Evolutionary conservation across 1,284 basidiomycete species (phyloP), one percentile per base, ranked within the genome.

Genomic region (Coniophora puteana): DNA sequence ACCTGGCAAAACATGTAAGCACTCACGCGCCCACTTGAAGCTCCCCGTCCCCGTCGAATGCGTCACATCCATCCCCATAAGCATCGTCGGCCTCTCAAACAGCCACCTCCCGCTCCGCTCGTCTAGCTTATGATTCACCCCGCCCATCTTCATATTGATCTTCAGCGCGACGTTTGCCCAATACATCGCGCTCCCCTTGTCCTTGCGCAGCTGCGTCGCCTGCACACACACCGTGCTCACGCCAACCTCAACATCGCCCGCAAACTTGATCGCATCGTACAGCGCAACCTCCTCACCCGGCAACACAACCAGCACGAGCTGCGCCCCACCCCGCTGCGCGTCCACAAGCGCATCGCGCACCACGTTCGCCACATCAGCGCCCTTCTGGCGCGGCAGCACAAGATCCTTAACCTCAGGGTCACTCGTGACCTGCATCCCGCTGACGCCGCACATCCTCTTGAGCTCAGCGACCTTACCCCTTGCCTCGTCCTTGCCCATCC

Each of bases 41-140:
- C 78, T 78, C 7, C 61, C 67, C 0, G 71, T 74, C 0, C 78
- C 69, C 5, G n/a, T n/a, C 1, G 83, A 80, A 57, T 90, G 86
- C 1, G 83, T 87, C 2, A 91, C 87, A 51, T 90, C 88, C 62
- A 89, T 87, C 5, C 88, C 88, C 22, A 90, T 75, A 23, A 90
- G 58, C 81, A 91, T 90, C 0, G 86, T 89, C 5, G 78, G 66
- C 46, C 57, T 60, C 43, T 67, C 51, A 45, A 63, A 69, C 27
- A 89, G 62, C 79, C 78, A 83, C 1, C 41, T 40, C 62, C 81
- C 75, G 45, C 65, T 76, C 1, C 54, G 50, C 8, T 59, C 51
- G 45, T 83, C 80, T 28, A 89, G 59, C 7, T 56, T 61, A 49
- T 89, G 85, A 53, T 91, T 90, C 38, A 83, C 66, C 13, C 88